Percentiles rank a stretch among this genome's conserved stretches.
phyloP scores from a whole-genome alignment of 2,329 filamentous ascomycete species.

The Phialophora verrucosa region DNA sequence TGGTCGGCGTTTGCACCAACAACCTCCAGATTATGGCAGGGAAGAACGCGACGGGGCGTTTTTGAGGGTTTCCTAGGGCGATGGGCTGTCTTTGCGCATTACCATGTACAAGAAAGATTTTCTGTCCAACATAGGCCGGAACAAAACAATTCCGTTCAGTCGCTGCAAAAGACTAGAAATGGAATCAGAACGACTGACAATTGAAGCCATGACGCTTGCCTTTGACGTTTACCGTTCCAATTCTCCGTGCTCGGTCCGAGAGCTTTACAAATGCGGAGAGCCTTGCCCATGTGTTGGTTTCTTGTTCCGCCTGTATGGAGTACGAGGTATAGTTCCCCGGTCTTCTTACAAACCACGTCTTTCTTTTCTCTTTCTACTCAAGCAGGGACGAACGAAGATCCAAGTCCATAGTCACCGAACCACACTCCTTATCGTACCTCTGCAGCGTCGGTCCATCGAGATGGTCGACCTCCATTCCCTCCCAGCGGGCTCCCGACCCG shows the following conservation, averaged over 20 bases:
- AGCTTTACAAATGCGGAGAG: not conserved
- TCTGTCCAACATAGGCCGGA: constrained; percentile 9
- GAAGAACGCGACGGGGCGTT: not conserved
- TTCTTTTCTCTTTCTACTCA: not conserved
- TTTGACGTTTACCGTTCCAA: not conserved
- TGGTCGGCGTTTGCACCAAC: no score
- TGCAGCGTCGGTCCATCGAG: not conserved
- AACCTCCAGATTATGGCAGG: not conserved
- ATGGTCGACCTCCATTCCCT: constrained; percentile 26
- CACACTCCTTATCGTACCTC: not conserved
- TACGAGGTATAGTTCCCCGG: not conserved
- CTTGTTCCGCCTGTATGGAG: not conserved
- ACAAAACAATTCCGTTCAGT: constrained; percentile 1
- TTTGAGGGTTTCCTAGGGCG: not conserved
- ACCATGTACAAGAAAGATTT: constrained; percentile 11
- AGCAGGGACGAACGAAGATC: not conserved
- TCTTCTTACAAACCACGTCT: not conserved
- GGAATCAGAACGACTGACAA: constrained; percentile 20
- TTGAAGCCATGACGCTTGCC: not conserved
- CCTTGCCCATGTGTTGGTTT: not conserved
- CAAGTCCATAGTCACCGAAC: no score
- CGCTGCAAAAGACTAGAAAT: constrained; percentile 15
- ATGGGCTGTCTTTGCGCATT: not conserved
- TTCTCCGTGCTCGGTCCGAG: constrained; percentile 5
- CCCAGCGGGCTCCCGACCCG: constrained; percentile 27